phyloP scores from a whole-genome alignment of 768 basidiomycete genomes.

The Russula abietina region DNA sequence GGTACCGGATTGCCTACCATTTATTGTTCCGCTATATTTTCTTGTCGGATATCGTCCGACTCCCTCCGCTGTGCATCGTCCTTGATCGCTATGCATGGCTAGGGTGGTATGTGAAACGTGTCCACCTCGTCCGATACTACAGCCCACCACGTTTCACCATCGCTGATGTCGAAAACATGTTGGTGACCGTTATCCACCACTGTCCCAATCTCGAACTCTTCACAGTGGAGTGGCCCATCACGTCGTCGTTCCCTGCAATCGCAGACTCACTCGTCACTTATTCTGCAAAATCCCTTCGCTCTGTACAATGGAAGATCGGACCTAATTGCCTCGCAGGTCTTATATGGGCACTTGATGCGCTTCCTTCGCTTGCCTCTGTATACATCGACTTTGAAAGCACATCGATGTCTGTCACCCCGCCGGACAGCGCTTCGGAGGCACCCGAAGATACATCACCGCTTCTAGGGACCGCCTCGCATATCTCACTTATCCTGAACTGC shows the following conservation, averaged over 20 bases:
- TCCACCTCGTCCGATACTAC: conserved; percentile 59
- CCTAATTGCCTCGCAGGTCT: conserved; percentile 53
- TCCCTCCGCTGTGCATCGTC: conserved; percentile 46
- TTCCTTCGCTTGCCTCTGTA: conserved; percentile 50
- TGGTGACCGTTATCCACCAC: conserved; percentile 53
- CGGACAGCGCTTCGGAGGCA: neutral
- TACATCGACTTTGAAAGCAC: conserved; percentile 45
- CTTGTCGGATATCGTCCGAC: conserved; percentile 53
- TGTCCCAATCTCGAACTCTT: conserved; percentile 73
- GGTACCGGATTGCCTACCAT: conserved; percentile 56
- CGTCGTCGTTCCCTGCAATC: conserved; percentile 53
- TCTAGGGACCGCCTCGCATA: conserved; percentile 55
- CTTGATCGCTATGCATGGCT: conserved; percentile 48
- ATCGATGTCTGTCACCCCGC: conserved; percentile 3
- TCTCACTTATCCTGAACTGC: conserved; percentile 46
- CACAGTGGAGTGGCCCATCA: conserved; percentile 60
- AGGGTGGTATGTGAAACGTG: conserved; percentile 67
- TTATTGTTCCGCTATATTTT: conserved; percentile 65
- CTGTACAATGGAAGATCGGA: conserved; percentile 56
- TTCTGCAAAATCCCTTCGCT: conserved; percentile 47
- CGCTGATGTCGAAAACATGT: conserved; percentile 46
- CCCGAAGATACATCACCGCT: conserved; percentile 39
- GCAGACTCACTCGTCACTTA: conserved; percentile 54
- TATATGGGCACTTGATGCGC: conserved; percentile 63
- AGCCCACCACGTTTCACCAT: conserved; percentile 38